These are phyloP conservation scores for Phoenix roebelenii DNA, from an alignment of 176 grass and related monocot genomes.

Conservation along the genomic window DNA sequence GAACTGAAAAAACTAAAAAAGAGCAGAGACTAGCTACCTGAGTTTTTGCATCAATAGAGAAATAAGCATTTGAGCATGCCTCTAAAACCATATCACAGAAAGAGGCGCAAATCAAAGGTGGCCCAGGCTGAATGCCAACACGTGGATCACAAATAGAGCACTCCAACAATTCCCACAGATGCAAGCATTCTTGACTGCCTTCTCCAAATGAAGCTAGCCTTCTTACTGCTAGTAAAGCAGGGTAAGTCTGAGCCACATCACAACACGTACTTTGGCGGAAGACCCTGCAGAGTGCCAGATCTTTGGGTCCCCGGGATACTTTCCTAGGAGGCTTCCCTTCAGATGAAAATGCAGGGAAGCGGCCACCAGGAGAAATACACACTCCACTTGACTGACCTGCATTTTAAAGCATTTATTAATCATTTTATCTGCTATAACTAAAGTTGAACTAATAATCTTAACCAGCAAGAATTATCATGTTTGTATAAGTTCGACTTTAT, in stretches of 20 bases:
- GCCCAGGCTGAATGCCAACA: conserved; percentile 56
- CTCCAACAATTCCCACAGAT: conserved; percentile 91
- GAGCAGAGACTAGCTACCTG: conserved; percentile 42
- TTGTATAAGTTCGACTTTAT: too few species aligned
- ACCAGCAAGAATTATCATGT: too few species aligned
- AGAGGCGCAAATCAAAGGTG: conserved; percentile 57
- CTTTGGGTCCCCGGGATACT: conserved; percentile 50
- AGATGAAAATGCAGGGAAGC: conserved; percentile 56
- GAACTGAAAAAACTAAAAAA: too few species aligned
- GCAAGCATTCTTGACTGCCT: conserved; percentile 70
- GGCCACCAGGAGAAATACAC: conserved; percentile 72
- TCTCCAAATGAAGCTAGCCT: conserved; percentile 81
- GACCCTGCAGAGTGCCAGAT: conserved; percentile 77
- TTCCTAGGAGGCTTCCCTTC: conserved; percentile 70
- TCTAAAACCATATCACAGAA: conserved; percentile 87
- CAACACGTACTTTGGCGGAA: conserved; percentile 87
- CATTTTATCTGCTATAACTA: too few species aligned
- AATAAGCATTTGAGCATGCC: conserved; percentile 75
- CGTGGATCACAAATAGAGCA: conserved; percentile 89
- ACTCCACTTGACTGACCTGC: conserved; percentile 47
- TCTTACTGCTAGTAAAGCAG: conserved; percentile 61
- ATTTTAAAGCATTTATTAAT: neutral
- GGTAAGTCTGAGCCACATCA: conserved; percentile 66
- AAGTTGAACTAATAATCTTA: too few species aligned
- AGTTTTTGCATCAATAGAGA: conserved; percentile 59